These are phyloP conservation scores for Penicillium decumbens DNA, from an alignment of 2,329 filamentous ascomycete genomes.

Conservation along the genomic window DNA sequence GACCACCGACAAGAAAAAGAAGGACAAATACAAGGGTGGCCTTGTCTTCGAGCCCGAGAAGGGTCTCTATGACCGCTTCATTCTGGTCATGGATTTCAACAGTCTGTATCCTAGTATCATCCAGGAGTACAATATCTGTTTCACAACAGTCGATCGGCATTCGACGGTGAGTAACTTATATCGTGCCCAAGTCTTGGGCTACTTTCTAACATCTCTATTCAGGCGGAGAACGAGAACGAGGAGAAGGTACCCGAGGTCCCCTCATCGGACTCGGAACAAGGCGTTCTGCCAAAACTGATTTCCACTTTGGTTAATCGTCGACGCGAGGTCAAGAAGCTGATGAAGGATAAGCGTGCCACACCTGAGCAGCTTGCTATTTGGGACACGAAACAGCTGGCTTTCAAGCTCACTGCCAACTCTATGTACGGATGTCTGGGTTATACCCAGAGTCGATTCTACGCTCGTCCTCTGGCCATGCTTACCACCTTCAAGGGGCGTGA, in stretches of 20 bases:
- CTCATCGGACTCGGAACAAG: constrained; percentile 64
- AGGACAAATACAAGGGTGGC: constrained; percentile 98
- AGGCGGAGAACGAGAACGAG: constrained; percentile 64
- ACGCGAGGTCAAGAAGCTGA: constrained; percentile 88
- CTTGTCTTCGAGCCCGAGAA: constrained; percentile 97
- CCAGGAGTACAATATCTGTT: constrained; percentile 99
- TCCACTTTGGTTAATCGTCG: constrained; percentile 83
- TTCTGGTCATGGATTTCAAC: constrained; percentile 99
- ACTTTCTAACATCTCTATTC: constrained; percentile 14
- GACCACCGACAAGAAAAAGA: constrained; percentile 77
- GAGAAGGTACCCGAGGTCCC: constrained; percentile 88
- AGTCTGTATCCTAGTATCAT: constrained; percentile 98
- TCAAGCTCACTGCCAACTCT: constrained; percentile 97
- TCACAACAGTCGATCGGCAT: constrained; percentile 86
- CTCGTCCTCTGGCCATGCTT: constrained; percentile 86
- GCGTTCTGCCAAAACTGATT: constrained; percentile 86
- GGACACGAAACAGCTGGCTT: constrained; percentile 95
- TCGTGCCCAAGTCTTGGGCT: background rate
- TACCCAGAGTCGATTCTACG: constrained; percentile 95
- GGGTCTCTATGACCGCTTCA: constrained; percentile 95
- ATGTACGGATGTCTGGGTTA: constrained; percentile 99
- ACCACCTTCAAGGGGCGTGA: constrained; percentile 97
- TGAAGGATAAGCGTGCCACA: constrained; percentile 89
- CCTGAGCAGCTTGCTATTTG: constrained; percentile 83
- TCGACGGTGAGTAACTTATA: constrained; percentile 54